Evolutionary conservation across 2,329 filamentous ascomycete species (phyloP), one percentile per base, ranked within the genome.

Genomic region (Didymella sp.): DNA sequence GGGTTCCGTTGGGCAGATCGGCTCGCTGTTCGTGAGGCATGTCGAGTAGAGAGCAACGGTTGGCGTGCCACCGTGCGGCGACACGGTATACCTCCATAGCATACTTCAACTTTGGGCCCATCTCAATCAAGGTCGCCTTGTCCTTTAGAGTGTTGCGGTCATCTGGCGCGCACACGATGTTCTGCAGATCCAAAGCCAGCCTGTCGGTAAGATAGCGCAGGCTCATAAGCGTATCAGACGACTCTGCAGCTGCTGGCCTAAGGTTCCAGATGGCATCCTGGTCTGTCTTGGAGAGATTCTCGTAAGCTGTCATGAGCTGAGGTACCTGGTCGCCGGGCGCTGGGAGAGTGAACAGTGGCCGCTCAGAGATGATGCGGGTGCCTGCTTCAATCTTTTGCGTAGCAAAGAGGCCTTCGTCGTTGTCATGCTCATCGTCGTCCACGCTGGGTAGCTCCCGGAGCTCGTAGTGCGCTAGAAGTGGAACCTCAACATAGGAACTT

Each of bases 301-400:
- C 1, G 17, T 51, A 64, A 5, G 55, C 53, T 15, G 12, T 3
- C 38, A 58, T 47, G 5, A 66, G 30, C 5, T 42, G 27, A 0
- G 46, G 21, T 6, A 58, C 33, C 15, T 54, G 44, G 17, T 60
- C 42, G 17, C 44, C 52, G 15, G 56, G 44, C 4, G 27, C 27
- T 2, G 47, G 37, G 8, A 61, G 46, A 2, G 47, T 46, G 25
- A 65, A 42, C 3, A 62, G 2, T 1, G 60, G 54, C 11, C 45
- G 58, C 33, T 67, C 64, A 21, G 40, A 50, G 24, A 67, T 63
- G 33, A 67, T 58, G 25, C 64, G 62, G 1, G 59, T 65, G 35
- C 62, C 64, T 37, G 21, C 22, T 15, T 40, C 2, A 25, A 67
- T 61, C 12, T 21, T 17, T 17, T 46, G 24, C 1, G 42, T 62